Percentiles rank a stretch among this genome's conserved stretches.
phyloP scores from a whole-genome alignment of 2,329 filamentous ascomycete genomes.

The Teratosphaeria nubilosa region DNA sequence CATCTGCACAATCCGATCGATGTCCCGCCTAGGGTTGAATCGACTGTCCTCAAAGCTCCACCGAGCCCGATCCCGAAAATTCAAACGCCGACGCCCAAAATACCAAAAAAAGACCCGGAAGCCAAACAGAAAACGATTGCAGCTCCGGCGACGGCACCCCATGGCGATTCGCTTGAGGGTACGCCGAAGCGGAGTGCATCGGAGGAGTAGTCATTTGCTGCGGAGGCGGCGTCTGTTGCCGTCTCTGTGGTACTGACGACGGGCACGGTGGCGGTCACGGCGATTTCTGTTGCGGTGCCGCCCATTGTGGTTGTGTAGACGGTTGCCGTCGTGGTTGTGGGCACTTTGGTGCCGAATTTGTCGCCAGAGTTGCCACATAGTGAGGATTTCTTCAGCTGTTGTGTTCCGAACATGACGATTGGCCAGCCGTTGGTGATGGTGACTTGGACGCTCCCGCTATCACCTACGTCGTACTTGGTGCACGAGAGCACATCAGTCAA shows the following conservation, averaged over 20 bases:
- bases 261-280: not conserved
- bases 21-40: not conserved
- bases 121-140: not conserved
- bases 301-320: not conserved
- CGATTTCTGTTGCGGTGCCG: not conserved
- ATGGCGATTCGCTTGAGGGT: not conserved
- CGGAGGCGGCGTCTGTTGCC: not conserved
- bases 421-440: constrained; percentile 25
- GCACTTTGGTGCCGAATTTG: not conserved
- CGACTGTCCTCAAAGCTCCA: not conserved
- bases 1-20: not conserved
- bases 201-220: not conserved
- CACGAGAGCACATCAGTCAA: constrained; percentile 29
- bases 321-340: constrained; percentile 1
- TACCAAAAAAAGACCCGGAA: not conserved
- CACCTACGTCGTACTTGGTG: constrained; percentile 16
- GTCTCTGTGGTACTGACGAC: not conserved
- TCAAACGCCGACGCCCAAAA: not conserved
- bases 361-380: constrained; percentile 13
- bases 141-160: not conserved
- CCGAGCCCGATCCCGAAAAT: not conserved
- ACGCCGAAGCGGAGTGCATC: not conserved
- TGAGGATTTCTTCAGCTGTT: constrained; percentile 14
- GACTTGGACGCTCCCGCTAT: constrained; percentile 17
- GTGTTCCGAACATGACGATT: constrained; percentile 22